Conservation (phyloP, 2,329 filamentous ascomycete genomes). For the Dactylellina drechsleri region DNA sequence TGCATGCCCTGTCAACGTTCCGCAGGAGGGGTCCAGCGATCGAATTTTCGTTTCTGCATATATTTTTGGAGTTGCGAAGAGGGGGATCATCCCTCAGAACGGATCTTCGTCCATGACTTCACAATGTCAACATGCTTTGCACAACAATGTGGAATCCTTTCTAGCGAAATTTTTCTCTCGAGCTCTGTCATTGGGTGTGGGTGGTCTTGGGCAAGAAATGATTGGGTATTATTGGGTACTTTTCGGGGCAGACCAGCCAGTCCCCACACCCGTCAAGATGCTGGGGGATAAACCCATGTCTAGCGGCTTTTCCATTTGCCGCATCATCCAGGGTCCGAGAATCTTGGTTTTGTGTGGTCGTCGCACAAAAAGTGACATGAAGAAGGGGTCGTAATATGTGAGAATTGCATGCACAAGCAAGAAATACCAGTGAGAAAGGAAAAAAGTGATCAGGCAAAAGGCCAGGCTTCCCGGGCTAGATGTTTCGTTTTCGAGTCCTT, state of each 20-base stretch:
- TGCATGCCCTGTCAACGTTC: constrained; percentile 3
- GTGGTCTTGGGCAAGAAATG: background rate
- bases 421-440: background rate
- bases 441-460: background rate
- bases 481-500: background rate
- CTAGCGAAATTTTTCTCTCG: no score
- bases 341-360: constrained; percentile 52
- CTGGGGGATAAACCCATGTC: constrained; percentile 44
- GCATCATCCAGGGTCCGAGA: constrained; percentile 50
- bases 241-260: constrained; percentile 9
- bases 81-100: constrained; percentile 8
- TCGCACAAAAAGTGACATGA: constrained; percentile 33
- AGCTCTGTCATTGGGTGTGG: no score
- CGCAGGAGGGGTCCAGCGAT: constrained; percentile 20
- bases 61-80: background rate
- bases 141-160: no score
- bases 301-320: constrained; percentile 54
- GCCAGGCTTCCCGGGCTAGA: background rate
- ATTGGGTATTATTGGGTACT: no score
- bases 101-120: constrained; percentile 41
- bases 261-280: constrained; percentile 39
- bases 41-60: background rate
- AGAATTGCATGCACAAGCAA: constrained; percentile 1
- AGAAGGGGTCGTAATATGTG: constrained; percentile 9
- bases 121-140: constrained; percentile 4